These are phyloP conservation scores for Xylaria flabelliformis DNA, from an alignment of 495 filamentous ascomycete species.

Conservation along the genomic window DNA sequence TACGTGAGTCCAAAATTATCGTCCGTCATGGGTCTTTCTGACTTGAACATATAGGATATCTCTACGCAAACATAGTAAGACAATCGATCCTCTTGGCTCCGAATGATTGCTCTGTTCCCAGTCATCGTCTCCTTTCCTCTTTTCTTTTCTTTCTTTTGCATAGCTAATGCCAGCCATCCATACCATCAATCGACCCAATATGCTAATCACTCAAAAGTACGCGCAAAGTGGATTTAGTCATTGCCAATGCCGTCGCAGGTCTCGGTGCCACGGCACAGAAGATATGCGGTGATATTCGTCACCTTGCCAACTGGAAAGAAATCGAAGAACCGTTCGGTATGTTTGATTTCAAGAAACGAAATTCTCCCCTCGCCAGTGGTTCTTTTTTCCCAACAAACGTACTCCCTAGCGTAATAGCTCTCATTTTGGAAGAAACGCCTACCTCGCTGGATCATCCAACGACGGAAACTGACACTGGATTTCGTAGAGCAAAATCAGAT, in stretches of 20 bases:
- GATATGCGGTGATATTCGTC: slow-evolving; percentile 74
- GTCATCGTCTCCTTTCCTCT: no score
- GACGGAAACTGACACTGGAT: slow-evolving; percentile 13
- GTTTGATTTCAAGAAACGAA: neutral
- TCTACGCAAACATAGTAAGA: slow-evolving; percentile 45
- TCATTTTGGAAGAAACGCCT: neutral
- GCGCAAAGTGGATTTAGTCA: slow-evolving; percentile 82
- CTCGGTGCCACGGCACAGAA: slow-evolving; percentile 84
- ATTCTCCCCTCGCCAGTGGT: neutral
- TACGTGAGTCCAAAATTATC: slow-evolving; percentile 49
- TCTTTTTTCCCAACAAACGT: neutral
- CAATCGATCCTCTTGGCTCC: neutral
- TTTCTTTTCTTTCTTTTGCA: neutral
- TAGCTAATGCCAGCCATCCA: neutral
- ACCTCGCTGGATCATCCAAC: slow-evolving; percentile 1
- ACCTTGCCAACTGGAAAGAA: slow-evolving; percentile 77
- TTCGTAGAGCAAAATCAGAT: slow-evolving; percentile 18
- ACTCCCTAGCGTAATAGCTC: neutral
- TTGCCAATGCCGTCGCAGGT: slow-evolving; percentile 79
- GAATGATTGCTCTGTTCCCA: neutral
- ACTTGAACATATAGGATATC: slow-evolving; percentile 28
- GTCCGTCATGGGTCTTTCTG: slow-evolving; percentile 3
- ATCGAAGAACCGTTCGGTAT: slow-evolving; percentile 86
- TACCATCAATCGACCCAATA: neutral
- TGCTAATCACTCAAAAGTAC: slow-evolving; percentile 54